Percentiles rank a stretch among this genome's conserved stretches.
Evolutionary conservation across 1,284 basidiomycete species (phyloP).

Genomic region (Omphalotus olearius): DNA sequence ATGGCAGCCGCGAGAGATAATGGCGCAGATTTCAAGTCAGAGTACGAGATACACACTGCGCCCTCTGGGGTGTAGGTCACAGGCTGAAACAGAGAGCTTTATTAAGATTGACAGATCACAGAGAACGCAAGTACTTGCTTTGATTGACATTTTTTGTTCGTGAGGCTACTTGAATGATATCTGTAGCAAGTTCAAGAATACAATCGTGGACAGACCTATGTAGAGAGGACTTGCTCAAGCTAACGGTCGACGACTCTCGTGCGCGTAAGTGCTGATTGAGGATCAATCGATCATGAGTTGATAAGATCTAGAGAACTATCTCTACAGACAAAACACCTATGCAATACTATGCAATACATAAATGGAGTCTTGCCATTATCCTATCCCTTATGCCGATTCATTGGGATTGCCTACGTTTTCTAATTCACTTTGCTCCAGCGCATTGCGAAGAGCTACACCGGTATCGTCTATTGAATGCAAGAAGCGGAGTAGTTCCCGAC

Average conservation of each 20-base stretch:
- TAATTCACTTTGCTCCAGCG: constrained; percentile 42
- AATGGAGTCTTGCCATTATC: too few species aligned
- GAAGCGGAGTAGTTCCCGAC: constrained; percentile 88
- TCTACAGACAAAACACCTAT: too few species aligned
- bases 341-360: too few species aligned
- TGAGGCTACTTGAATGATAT: neutral
- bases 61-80: constrained; percentile 46
- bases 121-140: too few species aligned
- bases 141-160: neutral
- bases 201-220: neutral
- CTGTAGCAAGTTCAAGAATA: neutral
- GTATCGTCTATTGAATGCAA: constrained; percentile 87
- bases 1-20: constrained; percentile 58
- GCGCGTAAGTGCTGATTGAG: too few species aligned
- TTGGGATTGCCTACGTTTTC: too few species aligned
- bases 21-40: constrained; percentile 55
- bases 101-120: neutral
- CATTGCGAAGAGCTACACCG: constrained; percentile 66
- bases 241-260: too few species aligned
- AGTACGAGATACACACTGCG: constrained; percentile 70
- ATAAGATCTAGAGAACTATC: too few species aligned
- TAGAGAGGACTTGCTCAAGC: too few species aligned
- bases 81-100: constrained; percentile 4
- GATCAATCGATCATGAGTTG: neutral
- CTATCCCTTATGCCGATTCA: too few species aligned